Base-by-base conservation (phyloP, 768 basidiomycete genomes). In the Auriscalpium vulgare region DNA sequence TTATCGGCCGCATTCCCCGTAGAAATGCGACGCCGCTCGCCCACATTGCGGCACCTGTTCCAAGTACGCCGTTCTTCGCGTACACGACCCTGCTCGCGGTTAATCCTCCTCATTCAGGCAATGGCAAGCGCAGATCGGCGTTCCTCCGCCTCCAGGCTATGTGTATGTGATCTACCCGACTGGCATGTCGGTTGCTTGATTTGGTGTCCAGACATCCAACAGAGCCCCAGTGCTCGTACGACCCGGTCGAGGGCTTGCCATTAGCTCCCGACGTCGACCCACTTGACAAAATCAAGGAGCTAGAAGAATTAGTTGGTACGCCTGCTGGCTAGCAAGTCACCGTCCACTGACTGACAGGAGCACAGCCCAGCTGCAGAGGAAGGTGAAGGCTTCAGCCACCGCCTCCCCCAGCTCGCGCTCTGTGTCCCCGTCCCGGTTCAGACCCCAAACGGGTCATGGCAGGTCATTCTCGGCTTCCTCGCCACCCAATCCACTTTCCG, bases 21-120 rank as follows among this genome's bases (percentile, higher is more conserved):
- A 92, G 89, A 91, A 91, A 87, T 93, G 90, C 62, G 90, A 93
- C 69, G 90, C 90, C 44, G 79, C 84, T 44, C 84, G 91, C 59
- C 90, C 90, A 11, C 88, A 91, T 67, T 93, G 90, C 66, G 78
- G 82, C 44, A 91, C 90, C 52, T 92, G 90, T 64, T 80, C 89
- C 57, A 91, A 86, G 88, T 89, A 62, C 65, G 83, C 77, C 16
- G 38, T 21, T 36, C 38, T 56, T 17, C 34, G n/a, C 1, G 37
- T 17, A 10, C 6, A 44, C 21, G 19, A 6, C 45, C 45, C 37
- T 17, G 58, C 13, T 17, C 23, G 11, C 36, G 34, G 64, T 57
- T 51, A 51, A 45, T 53, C 58, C 55, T 54, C 49, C 67, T 44
- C 62, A 19, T 50, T 23, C 56, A 90, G 88, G 71, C 84, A 89